Percentiles rank a stretch among this genome's conserved stretches.
phyloP scores from a whole-genome alignment of 2,329 filamentous ascomycete species.

The Alternaria metachromatica region DNA sequence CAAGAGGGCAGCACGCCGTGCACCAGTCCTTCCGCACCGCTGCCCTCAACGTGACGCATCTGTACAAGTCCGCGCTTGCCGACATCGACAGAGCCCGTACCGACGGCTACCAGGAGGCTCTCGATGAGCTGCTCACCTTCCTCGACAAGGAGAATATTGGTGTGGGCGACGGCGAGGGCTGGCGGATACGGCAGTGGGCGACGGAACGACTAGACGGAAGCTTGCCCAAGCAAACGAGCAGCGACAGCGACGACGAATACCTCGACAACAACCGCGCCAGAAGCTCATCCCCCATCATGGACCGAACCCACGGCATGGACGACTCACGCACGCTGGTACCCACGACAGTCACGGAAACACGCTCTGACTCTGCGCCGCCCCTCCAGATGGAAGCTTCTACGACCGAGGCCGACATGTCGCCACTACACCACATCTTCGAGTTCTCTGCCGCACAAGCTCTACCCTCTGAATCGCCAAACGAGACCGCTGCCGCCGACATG shows the following conservation, averaged over 20 bases:
- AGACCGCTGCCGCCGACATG: constrained; percentile 31
- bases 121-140: constrained; percentile 87
- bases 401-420: constrained; percentile 34
- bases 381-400: constrained; percentile 49
- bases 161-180: constrained; percentile 78
- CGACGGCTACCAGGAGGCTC: constrained; percentile 90
- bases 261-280: constrained; percentile 66
- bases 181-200: constrained; percentile 69
- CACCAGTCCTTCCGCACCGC: constrained; percentile 91
- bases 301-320: constrained; percentile 56
- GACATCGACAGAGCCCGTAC: constrained; percentile 76
- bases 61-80: constrained; percentile 88
- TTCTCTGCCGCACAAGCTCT: constrained; percentile 71
- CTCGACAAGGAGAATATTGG: constrained; percentile 83
- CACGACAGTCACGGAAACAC: constrained; percentile 22
- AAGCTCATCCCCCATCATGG: constrained; percentile 64
- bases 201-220: constrained; percentile 72
- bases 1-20: constrained; percentile 58
- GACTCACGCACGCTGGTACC: constrained; percentile 43
- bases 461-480: constrained; percentile 55
- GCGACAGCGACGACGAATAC: constrained; percentile 73
- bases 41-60: constrained; percentile 90
- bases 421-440: constrained; percentile 61
- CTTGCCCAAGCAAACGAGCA: constrained; percentile 59
- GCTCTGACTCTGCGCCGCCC: constrained; percentile 42